phyloP scores from a whole-genome alignment of 306 rosid genomes.

The Castanea sativa region DNA sequence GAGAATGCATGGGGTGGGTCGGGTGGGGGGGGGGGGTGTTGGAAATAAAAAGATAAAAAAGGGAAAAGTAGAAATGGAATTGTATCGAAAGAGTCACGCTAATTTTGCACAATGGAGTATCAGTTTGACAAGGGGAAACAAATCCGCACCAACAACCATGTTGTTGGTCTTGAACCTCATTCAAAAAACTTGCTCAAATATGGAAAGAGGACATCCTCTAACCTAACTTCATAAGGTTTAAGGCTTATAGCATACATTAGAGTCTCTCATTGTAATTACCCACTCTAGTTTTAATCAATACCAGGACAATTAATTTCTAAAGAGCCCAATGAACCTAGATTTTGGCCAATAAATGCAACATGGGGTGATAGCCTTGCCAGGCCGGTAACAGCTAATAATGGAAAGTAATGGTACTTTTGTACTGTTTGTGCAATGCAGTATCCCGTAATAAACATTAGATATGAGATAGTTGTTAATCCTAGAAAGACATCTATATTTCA shows the following conservation, averaged over 20 bases:
- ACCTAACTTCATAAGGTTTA: background rate
- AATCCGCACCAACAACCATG: background rate
- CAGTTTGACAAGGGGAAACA: background rate
- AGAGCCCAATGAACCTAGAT: background rate
- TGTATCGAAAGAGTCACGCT: background rate
- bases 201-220: background rate
- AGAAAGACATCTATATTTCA: too few relatives aligned
- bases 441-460: background rate
- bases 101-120: background rate
- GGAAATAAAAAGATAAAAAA: background rate
- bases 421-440: background rate
- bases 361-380: background rate
- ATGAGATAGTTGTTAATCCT: background rate
- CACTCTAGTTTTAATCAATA: background rate
- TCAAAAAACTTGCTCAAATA: background rate
- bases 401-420: background rate
- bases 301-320: background rate
- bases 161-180: too few relatives aligned
- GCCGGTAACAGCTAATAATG: background rate
- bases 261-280: background rate
- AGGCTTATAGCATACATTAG: background rate
- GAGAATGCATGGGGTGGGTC: too few relatives aligned
- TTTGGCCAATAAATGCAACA: background rate
- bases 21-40: too few relatives aligned
- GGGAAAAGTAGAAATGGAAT: background rate